Conservation (phyloP, 1,284 basidiomycete genomes). For the Rhodotorula sp. region DNA sequence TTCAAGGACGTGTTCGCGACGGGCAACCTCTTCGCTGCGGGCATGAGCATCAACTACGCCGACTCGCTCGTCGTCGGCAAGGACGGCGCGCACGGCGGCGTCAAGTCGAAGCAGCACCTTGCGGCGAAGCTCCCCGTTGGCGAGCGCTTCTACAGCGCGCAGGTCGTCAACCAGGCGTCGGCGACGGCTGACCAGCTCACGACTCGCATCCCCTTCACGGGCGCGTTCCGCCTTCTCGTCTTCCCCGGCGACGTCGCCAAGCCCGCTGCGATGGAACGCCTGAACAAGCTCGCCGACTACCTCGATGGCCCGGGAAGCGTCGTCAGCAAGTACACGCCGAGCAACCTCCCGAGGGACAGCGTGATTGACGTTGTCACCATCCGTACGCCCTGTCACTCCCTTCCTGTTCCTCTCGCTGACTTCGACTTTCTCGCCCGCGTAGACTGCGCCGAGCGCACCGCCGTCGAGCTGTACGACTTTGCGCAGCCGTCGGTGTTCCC, state of each 20-base stretch:
- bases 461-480: constrained; percentile 44
- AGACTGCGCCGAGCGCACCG: constrained; percentile 38
- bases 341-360: constrained; percentile 30
- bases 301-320: constrained; percentile 44
- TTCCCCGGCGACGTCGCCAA: constrained; percentile 46
- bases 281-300: constrained; percentile 39
- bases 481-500: constrained; percentile 40
- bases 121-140: constrained; percentile 45
- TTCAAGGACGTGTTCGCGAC: constrained; percentile 39
- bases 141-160: constrained; percentile 43
- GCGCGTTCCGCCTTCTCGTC: constrained; percentile 42
- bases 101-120: constrained; percentile 38
- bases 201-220: constrained; percentile 37
- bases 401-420: not conserved
- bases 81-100: constrained; percentile 10
- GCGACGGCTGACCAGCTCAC: constrained; percentile 38
- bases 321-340: constrained; percentile 48
- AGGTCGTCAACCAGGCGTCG: constrained; percentile 43
- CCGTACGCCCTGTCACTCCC: constrained; percentile 11
- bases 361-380: constrained; percentile 46
- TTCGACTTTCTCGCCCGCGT: no score
- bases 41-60: constrained; percentile 48
- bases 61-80: constrained; percentile 43
- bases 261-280: constrained; percentile 31
- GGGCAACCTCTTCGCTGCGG: constrained; percentile 46